Conservation (phyloP, 2,329 filamentous ascomycete species). For the Nothophaeocryptopus gaeumannii region DNA sequence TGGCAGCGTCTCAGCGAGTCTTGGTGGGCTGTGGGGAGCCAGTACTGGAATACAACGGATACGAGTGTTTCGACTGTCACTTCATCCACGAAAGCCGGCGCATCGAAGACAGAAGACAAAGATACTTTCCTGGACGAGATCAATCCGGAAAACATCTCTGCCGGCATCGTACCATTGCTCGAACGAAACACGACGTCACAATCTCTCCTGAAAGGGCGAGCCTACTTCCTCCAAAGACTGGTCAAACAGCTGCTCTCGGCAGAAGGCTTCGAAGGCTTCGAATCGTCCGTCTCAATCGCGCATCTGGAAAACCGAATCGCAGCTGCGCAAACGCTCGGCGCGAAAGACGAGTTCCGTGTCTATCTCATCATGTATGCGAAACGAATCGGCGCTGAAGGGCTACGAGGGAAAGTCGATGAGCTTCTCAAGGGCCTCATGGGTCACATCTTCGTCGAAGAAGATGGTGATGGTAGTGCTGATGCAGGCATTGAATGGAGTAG, state of each 20-base stretch:
- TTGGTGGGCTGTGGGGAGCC: slow-evolving; percentile 97
- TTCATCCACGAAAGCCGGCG: slow-evolving; percentile 49
- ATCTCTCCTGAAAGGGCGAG: slow-evolving; percentile 83
- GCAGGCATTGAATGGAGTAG: slow-evolving; percentile 62
- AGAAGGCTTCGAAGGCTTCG: slow-evolving; percentile 89
- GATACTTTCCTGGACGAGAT: slow-evolving; percentile 49
- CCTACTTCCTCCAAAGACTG: slow-evolving; percentile 85
- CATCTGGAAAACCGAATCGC: slow-evolving; percentile 94
- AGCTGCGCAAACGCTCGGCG: slow-evolving; percentile 77
- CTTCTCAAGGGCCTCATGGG: slow-evolving; percentile 78
- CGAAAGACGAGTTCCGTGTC: slow-evolving; percentile 86
- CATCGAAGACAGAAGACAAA: slow-evolving; percentile 37
- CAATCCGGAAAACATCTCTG: slow-evolving; percentile 65
- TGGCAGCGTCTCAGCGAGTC: slow-evolving; percentile 96
- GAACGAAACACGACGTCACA: slow-evolving; percentile 95
- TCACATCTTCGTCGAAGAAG: slow-evolving; percentile 61
- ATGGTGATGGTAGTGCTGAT: slow-evolving; percentile 44
- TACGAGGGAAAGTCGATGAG: slow-evolving; percentile 88
- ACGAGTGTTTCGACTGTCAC: slow-evolving; percentile 80
- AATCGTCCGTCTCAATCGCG: slow-evolving; percentile 85
- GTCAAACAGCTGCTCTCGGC: slow-evolving; percentile 84
- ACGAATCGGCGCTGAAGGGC: slow-evolving; percentile 83
- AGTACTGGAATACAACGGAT: slow-evolving; percentile 98
- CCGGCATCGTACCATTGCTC: slow-evolving; percentile 87
- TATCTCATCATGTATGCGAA: slow-evolving; percentile 99